phyloP scores from a whole-genome alignment of 305 asterid species.

The Withania somnifera region DNA sequence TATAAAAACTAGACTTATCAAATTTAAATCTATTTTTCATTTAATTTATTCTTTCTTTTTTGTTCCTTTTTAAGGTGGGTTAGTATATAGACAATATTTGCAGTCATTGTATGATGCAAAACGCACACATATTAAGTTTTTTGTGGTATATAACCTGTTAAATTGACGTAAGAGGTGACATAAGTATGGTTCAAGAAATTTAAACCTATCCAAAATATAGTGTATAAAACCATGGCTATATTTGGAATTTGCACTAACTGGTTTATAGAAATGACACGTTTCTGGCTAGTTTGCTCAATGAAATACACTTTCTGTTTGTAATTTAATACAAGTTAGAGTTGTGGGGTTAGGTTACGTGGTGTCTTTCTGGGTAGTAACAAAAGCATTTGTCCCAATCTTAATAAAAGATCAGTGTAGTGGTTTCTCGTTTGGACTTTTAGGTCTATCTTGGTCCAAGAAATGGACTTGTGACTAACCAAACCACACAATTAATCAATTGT shows the following conservation, averaged over 20 bases:
- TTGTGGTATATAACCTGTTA: neutral
- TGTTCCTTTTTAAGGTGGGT: neutral
- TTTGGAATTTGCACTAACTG: neutral
- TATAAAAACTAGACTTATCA: too few species aligned
- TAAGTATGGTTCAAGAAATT: neutral
- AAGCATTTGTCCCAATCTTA: neutral
- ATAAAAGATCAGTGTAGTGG: neutral
- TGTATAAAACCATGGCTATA: neutral
- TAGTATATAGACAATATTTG: neutral
- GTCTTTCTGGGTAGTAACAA: neutral
- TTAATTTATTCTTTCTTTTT: neutral
- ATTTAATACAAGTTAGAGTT: neutral
- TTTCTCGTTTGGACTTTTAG: neutral
- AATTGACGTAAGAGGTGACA: slow-evolving; percentile 2
- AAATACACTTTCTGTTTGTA: neutral
- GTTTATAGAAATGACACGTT: neutral
- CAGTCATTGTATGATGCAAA: neutral
- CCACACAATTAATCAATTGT: neutral
- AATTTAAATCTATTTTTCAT: neutral
- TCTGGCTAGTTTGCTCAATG: neutral
- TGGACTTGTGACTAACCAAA: neutral
- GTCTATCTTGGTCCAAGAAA: neutral
- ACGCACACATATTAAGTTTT: neutral
- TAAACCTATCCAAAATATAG: neutral
- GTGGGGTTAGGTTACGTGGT: neutral